Conservation (phyloP, 805 yeast species). For the Pichia eremophila region DNA sequence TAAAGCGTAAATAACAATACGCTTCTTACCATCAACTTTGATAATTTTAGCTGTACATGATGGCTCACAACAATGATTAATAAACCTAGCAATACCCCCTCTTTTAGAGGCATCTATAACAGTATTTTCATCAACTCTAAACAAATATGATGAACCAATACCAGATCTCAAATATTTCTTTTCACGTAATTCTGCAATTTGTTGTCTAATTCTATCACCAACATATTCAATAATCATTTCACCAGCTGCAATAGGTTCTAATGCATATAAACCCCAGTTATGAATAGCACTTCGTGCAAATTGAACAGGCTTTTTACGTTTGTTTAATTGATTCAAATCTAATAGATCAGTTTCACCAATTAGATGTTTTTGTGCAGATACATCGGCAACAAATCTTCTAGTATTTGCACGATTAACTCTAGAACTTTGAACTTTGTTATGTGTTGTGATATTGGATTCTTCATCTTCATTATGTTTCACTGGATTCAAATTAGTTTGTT, state of each 20-base stretch:
- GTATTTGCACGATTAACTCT: conserved; percentile 81
- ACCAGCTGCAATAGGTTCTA: conserved; percentile 89
- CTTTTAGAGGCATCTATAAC: conserved; percentile 96
- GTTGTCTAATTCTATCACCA: conserved; percentile 89
- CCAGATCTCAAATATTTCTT: conserved; percentile 79
- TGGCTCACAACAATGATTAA: conserved; percentile 95
- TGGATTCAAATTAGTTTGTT: conserved; percentile 53
- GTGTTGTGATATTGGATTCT: conserved; percentile 16
- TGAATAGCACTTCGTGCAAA: conserved; percentile 96
- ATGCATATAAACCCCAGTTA: conserved; percentile 95
- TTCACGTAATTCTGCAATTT: conserved; percentile 89
- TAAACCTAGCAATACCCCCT: conserved; percentile 95
- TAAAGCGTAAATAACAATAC: conserved; percentile 91
- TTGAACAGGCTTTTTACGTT: conserved; percentile 88
- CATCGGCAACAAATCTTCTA: conserved; percentile 83
- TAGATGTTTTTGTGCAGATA: conserved; percentile 67
- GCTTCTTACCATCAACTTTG: conserved; percentile 85
- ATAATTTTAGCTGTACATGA: conserved; percentile 96
- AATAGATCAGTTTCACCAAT: conserved; percentile 77
- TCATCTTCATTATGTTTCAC: conserved; percentile 53
- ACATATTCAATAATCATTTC: conserved; percentile 98
- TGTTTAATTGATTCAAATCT: conserved; percentile 77
- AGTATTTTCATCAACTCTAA: conserved; percentile 86
- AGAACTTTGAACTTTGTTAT: conserved; percentile 50
- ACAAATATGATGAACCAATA: conserved; percentile 88